A percentile compares a stretch with the other conserved stretches of the same genome.
These are phyloP conservation scores for Vairimorpha apis DNA, from an alignment of 371 early-diverging fungal species.

Conservation along the genomic window DNA sequence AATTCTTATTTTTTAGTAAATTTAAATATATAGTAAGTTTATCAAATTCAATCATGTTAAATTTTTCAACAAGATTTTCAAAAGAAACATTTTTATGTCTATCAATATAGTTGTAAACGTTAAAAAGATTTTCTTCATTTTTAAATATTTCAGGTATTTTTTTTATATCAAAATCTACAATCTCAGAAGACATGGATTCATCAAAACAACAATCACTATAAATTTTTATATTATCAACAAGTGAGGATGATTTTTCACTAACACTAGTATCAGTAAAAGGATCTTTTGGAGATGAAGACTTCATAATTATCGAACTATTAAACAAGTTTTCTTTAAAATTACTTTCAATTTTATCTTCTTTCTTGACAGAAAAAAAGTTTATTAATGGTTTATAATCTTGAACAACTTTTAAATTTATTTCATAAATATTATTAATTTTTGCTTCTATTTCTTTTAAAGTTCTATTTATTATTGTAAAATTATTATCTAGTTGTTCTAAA, in stretches of 20 bases:
- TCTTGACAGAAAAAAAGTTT: conserved; percentile 31
- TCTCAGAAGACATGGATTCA: conserved; percentile 10
- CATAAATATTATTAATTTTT: conserved; percentile 19
- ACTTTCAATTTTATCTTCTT: not conserved
- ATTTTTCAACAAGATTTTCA: conserved; percentile 36
- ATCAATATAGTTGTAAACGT: conserved; percentile 43
- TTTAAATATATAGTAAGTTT: conserved; percentile 53
- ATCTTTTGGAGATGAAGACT: conserved; percentile 36
- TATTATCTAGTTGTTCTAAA: conserved; percentile 54
- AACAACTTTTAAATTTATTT: conserved; percentile 26
- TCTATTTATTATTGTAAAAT: conserved; percentile 48
- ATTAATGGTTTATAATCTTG: conserved; percentile 33
- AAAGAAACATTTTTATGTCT: not conserved
- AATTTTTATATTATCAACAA: conserved; percentile 1
- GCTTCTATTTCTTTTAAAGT: conserved; percentile 46
- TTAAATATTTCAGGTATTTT: conserved; percentile 45
- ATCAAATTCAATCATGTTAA: conserved; percentile 22
- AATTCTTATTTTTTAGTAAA: conserved; percentile 45
- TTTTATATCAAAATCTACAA: conserved; percentile 34
- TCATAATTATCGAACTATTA: conserved; percentile 32
- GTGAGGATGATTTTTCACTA: conserved; percentile 1
- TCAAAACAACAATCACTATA: conserved; percentile 10
- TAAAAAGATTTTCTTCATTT: conserved; percentile 35
- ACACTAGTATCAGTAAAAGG: conserved; percentile 37
- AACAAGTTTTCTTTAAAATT: not conserved